Evolutionary conservation across 345 rosid genomes (phyloP).

Genomic region (Syzygium aromaticum): DNA sequence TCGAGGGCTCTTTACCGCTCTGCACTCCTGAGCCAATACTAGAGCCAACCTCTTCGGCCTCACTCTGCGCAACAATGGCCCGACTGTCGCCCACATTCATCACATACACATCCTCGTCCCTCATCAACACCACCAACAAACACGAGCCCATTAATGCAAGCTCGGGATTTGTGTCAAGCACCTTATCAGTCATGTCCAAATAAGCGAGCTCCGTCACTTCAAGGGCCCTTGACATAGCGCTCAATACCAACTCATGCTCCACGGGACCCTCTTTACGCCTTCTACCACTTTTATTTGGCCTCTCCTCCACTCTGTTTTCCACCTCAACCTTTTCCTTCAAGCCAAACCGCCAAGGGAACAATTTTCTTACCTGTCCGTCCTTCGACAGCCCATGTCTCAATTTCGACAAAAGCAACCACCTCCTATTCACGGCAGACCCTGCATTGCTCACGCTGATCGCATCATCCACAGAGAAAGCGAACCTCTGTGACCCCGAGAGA

Average conservation of each 20-base stretch:
- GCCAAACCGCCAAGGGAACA: constrained; percentile 79
- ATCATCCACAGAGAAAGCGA: constrained; percentile 88
- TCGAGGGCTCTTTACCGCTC: constrained; percentile 19
- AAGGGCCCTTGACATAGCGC: constrained; percentile 79
- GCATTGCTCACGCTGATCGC: constrained; percentile 60
- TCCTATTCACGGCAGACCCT: constrained; percentile 53
- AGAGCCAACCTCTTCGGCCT: constrained; percentile 34
- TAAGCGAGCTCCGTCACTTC: constrained; percentile 76
- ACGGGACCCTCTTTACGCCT: constrained; percentile 73
- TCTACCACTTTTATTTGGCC: constrained; percentile 36
- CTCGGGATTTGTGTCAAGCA: constrained; percentile 80
- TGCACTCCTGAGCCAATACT: constrained; percentile 17
- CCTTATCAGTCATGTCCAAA: constrained; percentile 91
- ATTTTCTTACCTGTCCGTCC: constrained; percentile 46
- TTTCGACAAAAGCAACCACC: constrained; percentile 81
- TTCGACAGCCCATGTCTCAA: constrained; percentile 70
- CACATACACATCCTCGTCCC: constrained; percentile 92
- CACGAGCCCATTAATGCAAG: constrained; percentile 98
- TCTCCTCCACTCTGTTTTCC: constrained; percentile 49
- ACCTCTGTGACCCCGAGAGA: constrained; percentile 90
- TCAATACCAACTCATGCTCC: constrained; percentile 67
- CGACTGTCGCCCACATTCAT: constrained; percentile 99
- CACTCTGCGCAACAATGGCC: constrained; percentile 83
- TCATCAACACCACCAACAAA: constrained; percentile 83
- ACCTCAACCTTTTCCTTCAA: constrained; percentile 54